Conservation (phyloP, 257 asterid species). For the Solanum rostratum region DNA sequence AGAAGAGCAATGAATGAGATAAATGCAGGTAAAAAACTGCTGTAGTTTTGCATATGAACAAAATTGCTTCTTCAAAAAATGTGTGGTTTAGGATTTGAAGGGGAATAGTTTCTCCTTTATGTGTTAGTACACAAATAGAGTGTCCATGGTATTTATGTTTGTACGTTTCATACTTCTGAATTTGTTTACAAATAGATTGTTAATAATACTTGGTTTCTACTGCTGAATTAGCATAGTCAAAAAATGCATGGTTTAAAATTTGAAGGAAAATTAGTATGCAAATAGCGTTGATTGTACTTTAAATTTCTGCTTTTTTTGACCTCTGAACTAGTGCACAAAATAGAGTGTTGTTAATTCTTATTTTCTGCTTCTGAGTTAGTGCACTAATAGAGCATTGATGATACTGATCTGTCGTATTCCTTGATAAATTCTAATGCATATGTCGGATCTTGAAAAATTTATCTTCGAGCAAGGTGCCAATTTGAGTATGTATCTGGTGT, state of each 20-base stretch:
- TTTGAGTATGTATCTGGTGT: background rate
- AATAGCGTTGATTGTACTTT: background rate
- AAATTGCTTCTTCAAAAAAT: background rate
- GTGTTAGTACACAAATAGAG: background rate
- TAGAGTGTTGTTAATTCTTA: background rate
- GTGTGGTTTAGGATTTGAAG: background rate
- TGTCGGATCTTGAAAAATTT: background rate
- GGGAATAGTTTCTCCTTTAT: background rate
- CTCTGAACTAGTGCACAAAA: background rate
- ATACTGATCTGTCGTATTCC: background rate
- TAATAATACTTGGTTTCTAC: background rate
- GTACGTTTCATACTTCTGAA: background rate
- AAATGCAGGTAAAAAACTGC: constrained; percentile 64
- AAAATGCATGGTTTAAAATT: background rate
- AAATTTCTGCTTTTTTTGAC: background rate
- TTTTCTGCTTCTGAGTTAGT: background rate
- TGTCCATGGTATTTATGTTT: background rate
- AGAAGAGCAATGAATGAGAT: constrained; percentile 97
- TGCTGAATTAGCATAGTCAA: background rate
- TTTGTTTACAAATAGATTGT: background rate
- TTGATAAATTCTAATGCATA: background rate
- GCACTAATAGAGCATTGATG: background rate
- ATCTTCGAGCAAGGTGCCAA: background rate
- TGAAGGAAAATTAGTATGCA: background rate
- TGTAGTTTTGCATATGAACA: background rate